Base-by-base conservation (phyloP, 2,329 filamentous ascomycete species). In the Chrysosporium keratinophilum region DNA sequence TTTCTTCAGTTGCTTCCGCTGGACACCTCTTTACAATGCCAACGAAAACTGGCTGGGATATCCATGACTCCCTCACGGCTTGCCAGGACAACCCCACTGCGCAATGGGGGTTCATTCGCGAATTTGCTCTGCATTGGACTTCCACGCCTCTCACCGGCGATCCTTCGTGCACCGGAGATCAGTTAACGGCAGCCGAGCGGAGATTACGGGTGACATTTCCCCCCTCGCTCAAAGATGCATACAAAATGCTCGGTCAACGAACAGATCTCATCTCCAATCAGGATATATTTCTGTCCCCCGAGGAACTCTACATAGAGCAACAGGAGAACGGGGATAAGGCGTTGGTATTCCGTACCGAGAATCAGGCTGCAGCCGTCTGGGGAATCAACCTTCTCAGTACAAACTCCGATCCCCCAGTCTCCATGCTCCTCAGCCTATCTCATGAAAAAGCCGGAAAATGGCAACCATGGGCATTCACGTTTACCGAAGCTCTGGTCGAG, bases 401-500 rank as follows among this genome's bases (percentile, higher is more conserved):
- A 10, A 39, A 31, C 34, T 19, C 46, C 19, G 17, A 49, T 28
- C 46, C 47, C 12, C 35, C 47, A 11, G 47, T 50, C 20, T 50
- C 40, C 47, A 33, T 50, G 12, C 37, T 7, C 35, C 47, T 23
- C 2, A 33, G 14, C 35, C 19, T 50, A 19, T 41, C 17, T 7
- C 19, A 40, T 14, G 17, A 40, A 34, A 10, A 40, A 7, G n/a
- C 12, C 3, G 35, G 40, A 11, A 11, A 41, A 28, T 41, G 35
- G 47, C 35, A 15, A 5, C 47, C 34, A 14, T 50, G 47, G 47
- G 34, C 47, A 9, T 19, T 35, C 47, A n/a, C 35, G 2, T 33
- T 50, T 12, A 31, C 35, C 23, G 47, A 50, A 50, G 47, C 47
- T 33, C 4, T 50, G 14, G 47, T 50, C 20, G 47, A 50, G n/a